Base-by-base conservation (phyloP, 2,329 filamentous ascomycete species). In the Cladosporium sp. region DNA sequence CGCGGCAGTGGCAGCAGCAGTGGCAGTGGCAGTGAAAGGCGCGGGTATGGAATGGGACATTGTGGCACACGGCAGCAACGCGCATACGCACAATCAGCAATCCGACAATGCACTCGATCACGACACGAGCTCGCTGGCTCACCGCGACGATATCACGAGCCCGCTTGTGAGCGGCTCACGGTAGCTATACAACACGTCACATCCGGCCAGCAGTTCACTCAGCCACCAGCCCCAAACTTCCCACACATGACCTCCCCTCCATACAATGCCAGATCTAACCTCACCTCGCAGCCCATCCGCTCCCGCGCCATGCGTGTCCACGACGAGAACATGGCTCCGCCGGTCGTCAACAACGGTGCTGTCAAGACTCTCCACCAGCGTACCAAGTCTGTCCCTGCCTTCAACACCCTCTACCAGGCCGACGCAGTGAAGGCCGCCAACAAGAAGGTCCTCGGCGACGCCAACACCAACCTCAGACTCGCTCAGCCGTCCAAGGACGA, bases 381-480 rank as follows among this genome's bases (percentile, higher is more conserved):
- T 69, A 90, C 92, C 80, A 96, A 96, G 80, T 96, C 93, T 10
- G 88, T 85, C 38, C 88, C 78, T 78, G 90, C 79, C 79, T 85
- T 84, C 71, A 91, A 80, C 57, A 83, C 82, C 71, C 76, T 84
- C 68, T 64, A 64, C 61, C 81, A 84, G 68, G 84, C 82, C 59
- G 84, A 81, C 66, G 84, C 82, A 47, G 79, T 89, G 70, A 92
- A 89, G 78, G 64, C 64, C 26, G 84, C 86, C 66, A 83, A 88
- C 65, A 95, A 93, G 81, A 88, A 93, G 71, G 69, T 75, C n/a
- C 70, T 77, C 34, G 75, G 72, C 38, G 75, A 77, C 65, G 69
- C 69, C 51, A 76, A 74, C 63, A 68, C 71, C 34, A 77, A 77
- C 67, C 52, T 69, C 32, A 73, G 69, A 60, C 52, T 76, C 62